These are phyloP conservation scores for Fomitiporia mediterranea DNA, from an alignment of 1,284 basidiomycete genomes.

Conservation along the genomic window DNA sequence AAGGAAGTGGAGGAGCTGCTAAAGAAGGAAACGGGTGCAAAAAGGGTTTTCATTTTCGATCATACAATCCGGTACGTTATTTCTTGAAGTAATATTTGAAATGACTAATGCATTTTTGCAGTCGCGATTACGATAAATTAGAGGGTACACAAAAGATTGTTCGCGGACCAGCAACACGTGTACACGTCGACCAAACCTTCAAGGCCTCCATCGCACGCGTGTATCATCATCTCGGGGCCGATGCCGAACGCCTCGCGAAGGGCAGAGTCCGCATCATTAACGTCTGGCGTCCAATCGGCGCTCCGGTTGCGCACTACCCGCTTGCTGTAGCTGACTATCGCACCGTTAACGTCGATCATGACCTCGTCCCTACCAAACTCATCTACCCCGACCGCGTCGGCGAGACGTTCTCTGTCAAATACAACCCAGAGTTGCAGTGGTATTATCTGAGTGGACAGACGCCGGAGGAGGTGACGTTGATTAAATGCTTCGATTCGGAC, in stretches of 20 bases:
- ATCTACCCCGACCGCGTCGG: conserved; percentile 34
- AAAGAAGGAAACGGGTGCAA: conserved; percentile 29
- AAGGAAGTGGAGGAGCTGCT: conserved; percentile 26
- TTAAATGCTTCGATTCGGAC: conserved; percentile 36
- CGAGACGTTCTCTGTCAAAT: conserved; percentile 32
- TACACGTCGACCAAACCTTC: conserved; percentile 58
- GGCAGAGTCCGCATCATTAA: conserved; percentile 55
- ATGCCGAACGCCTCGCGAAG: conserved; percentile 41
- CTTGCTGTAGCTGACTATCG: conserved; percentile 45
- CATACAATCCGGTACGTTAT: conserved; percentile 13
- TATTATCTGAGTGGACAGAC: conserved; percentile 30
- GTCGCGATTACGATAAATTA: background rate
- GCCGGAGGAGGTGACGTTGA: conserved; percentile 30
- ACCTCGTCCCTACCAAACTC: conserved; percentile 33
- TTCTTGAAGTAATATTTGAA: background rate
- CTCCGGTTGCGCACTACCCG: conserved; percentile 42
- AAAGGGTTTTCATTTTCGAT: conserved; percentile 29
- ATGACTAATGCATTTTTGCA: background rate
- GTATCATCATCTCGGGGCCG: conserved; percentile 45
- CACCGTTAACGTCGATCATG: conserved; percentile 31
- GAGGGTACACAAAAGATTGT: background rate
- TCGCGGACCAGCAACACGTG: conserved; percentile 22
- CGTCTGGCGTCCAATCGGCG: conserved; percentile 48
- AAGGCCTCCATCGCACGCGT: conserved; percentile 46
- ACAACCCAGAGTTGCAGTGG: conserved; percentile 28